These are phyloP conservation scores for Royoungia palumana DNA, from an alignment of 768 basidiomycete species.

Conservation along the genomic window DNA sequence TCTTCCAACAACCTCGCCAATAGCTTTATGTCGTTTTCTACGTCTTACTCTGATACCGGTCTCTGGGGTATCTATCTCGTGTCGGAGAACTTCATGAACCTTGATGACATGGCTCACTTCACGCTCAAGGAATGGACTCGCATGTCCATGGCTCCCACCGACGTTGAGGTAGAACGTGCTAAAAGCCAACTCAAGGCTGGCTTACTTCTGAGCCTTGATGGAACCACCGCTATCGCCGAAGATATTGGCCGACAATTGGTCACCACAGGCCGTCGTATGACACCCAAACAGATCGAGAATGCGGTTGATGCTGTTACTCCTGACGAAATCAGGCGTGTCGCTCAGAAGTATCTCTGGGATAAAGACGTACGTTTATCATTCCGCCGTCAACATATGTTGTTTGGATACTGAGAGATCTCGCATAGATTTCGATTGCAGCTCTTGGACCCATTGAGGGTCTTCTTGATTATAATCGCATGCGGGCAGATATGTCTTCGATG, in stretches of 20 bases:
- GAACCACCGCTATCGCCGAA: conserved; percentile 95
- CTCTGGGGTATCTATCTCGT: conserved; percentile 99
- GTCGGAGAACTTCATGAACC: conserved; percentile 88
- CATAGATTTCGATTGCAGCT: conserved; percentile 80
- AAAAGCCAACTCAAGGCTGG: conserved; percentile 98
- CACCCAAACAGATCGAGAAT: conserved; percentile 90
- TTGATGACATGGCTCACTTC: conserved; percentile 93
- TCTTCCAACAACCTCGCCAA: conserved; percentile 95
- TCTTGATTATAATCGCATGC: conserved; percentile 90
- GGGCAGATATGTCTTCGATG: conserved; percentile 79
- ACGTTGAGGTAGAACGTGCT: conserved; percentile 90
- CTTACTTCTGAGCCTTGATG: conserved; percentile 85
- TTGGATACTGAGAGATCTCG: conserved; percentile 1
- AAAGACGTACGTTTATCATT: conserved; percentile 65
- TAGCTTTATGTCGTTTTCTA: conserved; percentile 99
- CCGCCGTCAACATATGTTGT: conserved; percentile 10
- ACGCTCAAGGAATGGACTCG: conserved; percentile 94
- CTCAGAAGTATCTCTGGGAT: conserved; percentile 96
- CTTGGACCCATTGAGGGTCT: conserved; percentile 89
- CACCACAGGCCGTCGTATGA: conserved; percentile 85
- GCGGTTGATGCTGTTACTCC: conserved; percentile 86
- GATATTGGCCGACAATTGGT: conserved; percentile 98
- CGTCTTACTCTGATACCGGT: conserved; percentile 97
- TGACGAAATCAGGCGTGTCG: conserved; percentile 90
- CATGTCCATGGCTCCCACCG: conserved; percentile 84